Percentiles rank a stretch among this genome's conserved stretches.
Conservation (phyloP, 163 green algal species). For the Scenedesmus sp. region DNA sequence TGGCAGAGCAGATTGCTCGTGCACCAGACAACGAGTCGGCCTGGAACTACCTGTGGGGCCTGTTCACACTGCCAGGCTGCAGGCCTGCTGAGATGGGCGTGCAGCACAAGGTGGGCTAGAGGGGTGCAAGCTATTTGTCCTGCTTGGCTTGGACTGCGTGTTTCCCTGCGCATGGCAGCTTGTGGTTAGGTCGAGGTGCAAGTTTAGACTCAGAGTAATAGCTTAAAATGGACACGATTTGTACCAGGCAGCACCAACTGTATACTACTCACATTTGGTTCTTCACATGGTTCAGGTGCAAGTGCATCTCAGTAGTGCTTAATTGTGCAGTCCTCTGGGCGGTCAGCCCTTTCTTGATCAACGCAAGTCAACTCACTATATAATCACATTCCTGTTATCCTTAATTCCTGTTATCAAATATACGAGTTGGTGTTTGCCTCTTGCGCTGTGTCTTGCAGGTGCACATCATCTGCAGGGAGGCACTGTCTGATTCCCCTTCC, state of each 20-base stretch:
- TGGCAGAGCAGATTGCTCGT: slow-evolving; percentile 59
- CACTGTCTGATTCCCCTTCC: slow-evolving; percentile 54
- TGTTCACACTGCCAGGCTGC: slow-evolving; percentile 66
- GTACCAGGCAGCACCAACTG: no score
- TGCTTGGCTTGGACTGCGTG: neutral
- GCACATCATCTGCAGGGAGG: slow-evolving; percentile 59
- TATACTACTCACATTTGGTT: no score
- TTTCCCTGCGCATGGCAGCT: no score
- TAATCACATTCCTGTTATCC: neutral
- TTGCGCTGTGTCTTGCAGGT: slow-evolving; percentile 42
- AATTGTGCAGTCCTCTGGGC: no score
- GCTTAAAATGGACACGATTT: no score
- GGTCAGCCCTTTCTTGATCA: no score
- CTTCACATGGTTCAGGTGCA: no score
- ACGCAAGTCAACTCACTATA: no score
- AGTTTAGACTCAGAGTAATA: neutral
- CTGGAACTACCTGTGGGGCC: slow-evolving; percentile 89
- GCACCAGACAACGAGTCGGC: slow-evolving; percentile 84
- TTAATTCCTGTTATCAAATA: neutral
- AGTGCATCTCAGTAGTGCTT: no score
- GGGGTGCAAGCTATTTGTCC: neutral
- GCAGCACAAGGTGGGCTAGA: slow-evolving; percentile 10
- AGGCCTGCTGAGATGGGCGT: slow-evolving; percentile 3
- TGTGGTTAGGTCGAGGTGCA: no score
- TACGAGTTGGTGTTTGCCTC: neutral